Evolutionary conservation across 1,284 basidiomycete genomes (phyloP).

Genomic region (Ceratobasidium papillatum): DNA sequence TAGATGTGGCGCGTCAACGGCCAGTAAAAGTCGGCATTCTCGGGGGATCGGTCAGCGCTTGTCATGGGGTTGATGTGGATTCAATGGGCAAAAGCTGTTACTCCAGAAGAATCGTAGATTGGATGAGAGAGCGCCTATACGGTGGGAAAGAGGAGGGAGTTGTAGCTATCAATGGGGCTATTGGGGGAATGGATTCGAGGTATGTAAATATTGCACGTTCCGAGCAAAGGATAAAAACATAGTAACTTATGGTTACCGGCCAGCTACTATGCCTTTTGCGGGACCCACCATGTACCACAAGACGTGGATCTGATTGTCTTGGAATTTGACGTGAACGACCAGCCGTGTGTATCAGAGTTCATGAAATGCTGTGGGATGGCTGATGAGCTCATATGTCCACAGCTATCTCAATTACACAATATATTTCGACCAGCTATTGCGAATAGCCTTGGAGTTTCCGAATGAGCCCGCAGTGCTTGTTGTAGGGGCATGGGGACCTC

Average conservation of each 20-base stretch:
- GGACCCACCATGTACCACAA: conserved; percentile 39
- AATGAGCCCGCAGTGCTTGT: conserved; percentile 41
- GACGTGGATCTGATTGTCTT: conserved; percentile 42
- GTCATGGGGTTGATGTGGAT: conserved; percentile 41
- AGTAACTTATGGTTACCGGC: not conserved
- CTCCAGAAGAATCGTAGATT: conserved; percentile 40
- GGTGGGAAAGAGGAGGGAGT: conserved; percentile 34
- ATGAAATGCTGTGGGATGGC: no score
- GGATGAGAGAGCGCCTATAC: conserved; percentile 40
- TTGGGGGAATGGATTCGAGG: conserved; percentile 44
- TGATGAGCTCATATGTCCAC: not conserved
- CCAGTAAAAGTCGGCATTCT: conserved; percentile 42
- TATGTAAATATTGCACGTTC: conserved; percentile 6
- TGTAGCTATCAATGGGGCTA: conserved; percentile 38
- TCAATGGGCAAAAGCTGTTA: conserved; percentile 41
- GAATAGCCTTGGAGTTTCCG: conserved; percentile 40
- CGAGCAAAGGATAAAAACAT: not conserved
- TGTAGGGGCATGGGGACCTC: conserved; percentile 42
- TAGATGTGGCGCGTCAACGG: conserved; percentile 19
- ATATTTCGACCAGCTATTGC: conserved; percentile 42
- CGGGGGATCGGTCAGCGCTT: conserved; percentile 43
- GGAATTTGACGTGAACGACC: conserved; percentile 43
- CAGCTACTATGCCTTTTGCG: conserved; percentile 43
- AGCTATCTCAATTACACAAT: conserved; percentile 41
- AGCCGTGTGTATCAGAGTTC: conserved; percentile 28